phyloP scores from a whole-genome alignment of 768 basidiomycete species.

The Pisolithus sp. region DNA sequence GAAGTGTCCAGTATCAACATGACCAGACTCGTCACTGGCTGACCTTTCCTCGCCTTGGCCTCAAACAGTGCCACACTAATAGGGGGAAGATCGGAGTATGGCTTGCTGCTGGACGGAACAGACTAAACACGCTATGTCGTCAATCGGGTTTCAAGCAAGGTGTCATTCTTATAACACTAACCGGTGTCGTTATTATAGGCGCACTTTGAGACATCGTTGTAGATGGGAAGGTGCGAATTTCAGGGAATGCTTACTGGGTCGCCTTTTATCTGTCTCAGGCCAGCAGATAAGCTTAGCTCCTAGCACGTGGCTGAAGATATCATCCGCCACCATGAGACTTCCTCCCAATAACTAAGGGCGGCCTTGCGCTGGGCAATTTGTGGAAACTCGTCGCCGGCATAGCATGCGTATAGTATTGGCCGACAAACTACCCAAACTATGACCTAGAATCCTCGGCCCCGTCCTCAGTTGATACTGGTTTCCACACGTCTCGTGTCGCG shows the following conservation, averaged over 20 bases:
- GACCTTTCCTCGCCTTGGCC: slow-evolving; percentile 64
- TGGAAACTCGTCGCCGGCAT: too few species aligned
- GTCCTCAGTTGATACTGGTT: slow-evolving; percentile 31
- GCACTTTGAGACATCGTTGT: slow-evolving; percentile 32
- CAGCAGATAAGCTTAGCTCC: background rate
- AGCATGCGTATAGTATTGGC: background rate
- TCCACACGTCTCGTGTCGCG: slow-evolving; percentile 85
- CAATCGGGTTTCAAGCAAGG: background rate
- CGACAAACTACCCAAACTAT: background rate
- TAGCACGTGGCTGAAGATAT: background rate
- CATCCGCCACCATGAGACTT: background rate
- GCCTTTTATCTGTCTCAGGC: background rate
- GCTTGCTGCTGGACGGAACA: slow-evolving; percentile 36
- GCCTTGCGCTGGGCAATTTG: background rate
- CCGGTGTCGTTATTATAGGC: too few species aligned
- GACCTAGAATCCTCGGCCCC: background rate
- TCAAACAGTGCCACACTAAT: slow-evolving; percentile 48
- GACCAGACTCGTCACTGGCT: background rate
- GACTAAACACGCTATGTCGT: slow-evolving; percentile 22
- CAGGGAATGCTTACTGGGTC: background rate
- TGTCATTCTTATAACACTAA: slow-evolving; percentile 17
- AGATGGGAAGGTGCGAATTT: background rate
- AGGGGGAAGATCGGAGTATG: slow-evolving; percentile 47
- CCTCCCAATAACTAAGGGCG: background rate
- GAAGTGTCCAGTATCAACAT: background rate